Evolutionary conservation across 805 yeast species (phyloP), one percentile per base, ranked within the genome.

Genomic region (Monosporozyma servazzii): DNA sequence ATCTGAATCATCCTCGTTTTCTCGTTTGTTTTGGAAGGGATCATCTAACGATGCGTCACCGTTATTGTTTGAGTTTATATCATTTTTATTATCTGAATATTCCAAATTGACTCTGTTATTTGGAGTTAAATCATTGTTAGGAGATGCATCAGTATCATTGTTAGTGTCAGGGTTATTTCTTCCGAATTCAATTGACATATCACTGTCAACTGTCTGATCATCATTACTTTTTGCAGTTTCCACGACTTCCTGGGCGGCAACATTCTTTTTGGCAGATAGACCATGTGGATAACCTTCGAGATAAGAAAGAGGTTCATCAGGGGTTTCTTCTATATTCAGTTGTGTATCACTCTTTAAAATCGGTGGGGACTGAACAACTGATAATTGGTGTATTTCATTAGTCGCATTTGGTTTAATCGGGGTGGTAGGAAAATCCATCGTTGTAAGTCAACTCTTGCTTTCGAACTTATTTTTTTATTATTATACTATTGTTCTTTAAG

Each of bases 241-340:
- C 3, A 37, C 17, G 8, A 17, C 46, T 21, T 17, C 13, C 5
- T 27, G 33, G 15, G 42, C 27, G 30, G 36, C 52, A 20, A 27
- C 18, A 20, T 48, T 53, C 42, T 51, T 58, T 40, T 51, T 56
- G 7, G 53, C 47, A 10, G 61, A 54, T 29, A 58, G 36, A 7
- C 61, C 62, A 48, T 57, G 60, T 15, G 53, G 53, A 50, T 55
- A 57, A 3, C 50, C 58, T 47, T 48, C 56, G 39, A 51, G 37
- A 47, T 50, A 43, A 7, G 48, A 46, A 6, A 30, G 42, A 15
- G 20, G 25, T 13, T 46, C 48, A 7, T 30, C 37, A 3, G 48
- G 10, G 4, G 20, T 20, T 10, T 17, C 41, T 20, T 18, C 23
- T 17, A 8, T 20, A 8, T 18, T 20, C 6, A 3, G 13, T 37